phyloP scores from a whole-genome alignment of 2,329 filamentous ascomycete genomes.

The Colletotrichum tamarilloi region DNA sequence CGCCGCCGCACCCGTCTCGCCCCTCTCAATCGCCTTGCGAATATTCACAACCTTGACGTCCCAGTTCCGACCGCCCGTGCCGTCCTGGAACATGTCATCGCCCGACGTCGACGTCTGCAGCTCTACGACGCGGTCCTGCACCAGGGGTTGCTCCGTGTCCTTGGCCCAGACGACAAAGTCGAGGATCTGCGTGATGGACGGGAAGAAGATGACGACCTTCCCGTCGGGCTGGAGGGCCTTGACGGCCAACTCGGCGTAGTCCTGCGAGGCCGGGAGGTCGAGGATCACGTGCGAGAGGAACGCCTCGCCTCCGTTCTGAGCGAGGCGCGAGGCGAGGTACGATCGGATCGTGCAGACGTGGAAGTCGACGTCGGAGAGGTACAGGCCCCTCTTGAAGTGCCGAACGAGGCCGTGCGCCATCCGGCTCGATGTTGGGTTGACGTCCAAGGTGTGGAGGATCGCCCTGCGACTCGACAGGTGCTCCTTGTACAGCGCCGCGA shows the following conservation, averaged over 20 bases:
- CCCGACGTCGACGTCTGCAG: constrained; percentile 54
- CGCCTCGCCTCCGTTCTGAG: constrained; percentile 54
- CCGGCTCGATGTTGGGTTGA: constrained; percentile 68
- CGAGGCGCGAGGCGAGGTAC: constrained; percentile 68
- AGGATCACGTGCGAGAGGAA: constrained; percentile 80
- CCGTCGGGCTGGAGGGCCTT: constrained; percentile 73
- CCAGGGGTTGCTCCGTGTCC: constrained; percentile 62
- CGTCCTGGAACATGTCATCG: constrained; percentile 55
- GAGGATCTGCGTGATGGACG: constrained; percentile 82
- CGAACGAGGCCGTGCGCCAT: constrained; percentile 74
- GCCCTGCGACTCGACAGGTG: constrained; percentile 69
- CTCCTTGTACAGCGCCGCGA: constrained; percentile 50
- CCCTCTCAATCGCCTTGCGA: constrained; percentile 37
- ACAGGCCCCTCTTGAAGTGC: constrained; percentile 77
- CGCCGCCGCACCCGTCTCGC: constrained; percentile 9
- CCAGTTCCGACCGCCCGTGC: constrained; percentile 69
- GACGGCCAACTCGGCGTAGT: constrained; percentile 56
- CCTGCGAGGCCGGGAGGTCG: constrained; percentile 75
- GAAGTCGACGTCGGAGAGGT: constrained; percentile 78
- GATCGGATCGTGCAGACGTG: constrained; percentile 74
- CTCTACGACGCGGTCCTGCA: constrained; percentile 70
- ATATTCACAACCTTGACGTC: constrained; percentile 65
- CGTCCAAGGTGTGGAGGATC: constrained; percentile 81
- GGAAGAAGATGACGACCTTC: constrained; percentile 76
- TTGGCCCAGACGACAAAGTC: constrained; percentile 69